These are phyloP conservation scores for Xanthoparmelia taractica DNA, from an alignment of 495 filamentous ascomycete species.

Conservation along the genomic window DNA sequence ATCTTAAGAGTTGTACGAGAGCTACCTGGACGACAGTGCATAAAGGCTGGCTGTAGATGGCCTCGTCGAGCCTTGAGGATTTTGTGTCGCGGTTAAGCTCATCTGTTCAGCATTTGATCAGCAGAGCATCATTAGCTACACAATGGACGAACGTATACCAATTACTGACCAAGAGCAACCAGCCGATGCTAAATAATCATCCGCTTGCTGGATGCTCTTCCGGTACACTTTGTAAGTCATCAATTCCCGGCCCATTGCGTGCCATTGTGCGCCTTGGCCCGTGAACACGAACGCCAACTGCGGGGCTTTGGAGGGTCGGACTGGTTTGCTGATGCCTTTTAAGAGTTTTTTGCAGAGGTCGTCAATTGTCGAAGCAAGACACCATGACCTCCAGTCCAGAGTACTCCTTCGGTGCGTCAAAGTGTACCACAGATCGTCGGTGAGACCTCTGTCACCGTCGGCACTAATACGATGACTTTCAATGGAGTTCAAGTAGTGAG, in stretches of 20 bases:
- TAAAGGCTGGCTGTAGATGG: constrained; percentile 23
- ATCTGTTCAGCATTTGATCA: background rate
- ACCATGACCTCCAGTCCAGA: background rate
- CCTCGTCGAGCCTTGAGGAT: background rate
- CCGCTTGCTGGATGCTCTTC: constrained; percentile 22
- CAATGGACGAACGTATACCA: background rate
- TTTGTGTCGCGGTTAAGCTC: background rate
- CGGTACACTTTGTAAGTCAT: constrained; percentile 19
- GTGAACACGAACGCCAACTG: constrained; percentile 34
- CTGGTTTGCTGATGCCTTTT: background rate
- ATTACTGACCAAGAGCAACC: constrained; percentile 15
- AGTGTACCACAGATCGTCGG: constrained; percentile 4
- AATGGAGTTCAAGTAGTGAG: background rate
- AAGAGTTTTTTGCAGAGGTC: background rate
- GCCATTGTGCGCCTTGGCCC: constrained; percentile 41
- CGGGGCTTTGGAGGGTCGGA: background rate
- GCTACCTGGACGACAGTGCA: constrained; percentile 30
- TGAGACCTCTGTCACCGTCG: background rate
- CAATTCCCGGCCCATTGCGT: constrained; percentile 28
- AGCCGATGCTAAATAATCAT: constrained; percentile 12
- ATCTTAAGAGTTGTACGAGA: constrained; percentile 25
- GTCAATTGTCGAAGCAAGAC: background rate
- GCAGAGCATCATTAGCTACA: background rate
- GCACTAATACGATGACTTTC: background rate
- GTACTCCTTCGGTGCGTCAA: constrained; percentile 4